Conservation (phyloP, 2,329 filamentous ascomycete genomes). For the Calycina herbarum region DNA sequence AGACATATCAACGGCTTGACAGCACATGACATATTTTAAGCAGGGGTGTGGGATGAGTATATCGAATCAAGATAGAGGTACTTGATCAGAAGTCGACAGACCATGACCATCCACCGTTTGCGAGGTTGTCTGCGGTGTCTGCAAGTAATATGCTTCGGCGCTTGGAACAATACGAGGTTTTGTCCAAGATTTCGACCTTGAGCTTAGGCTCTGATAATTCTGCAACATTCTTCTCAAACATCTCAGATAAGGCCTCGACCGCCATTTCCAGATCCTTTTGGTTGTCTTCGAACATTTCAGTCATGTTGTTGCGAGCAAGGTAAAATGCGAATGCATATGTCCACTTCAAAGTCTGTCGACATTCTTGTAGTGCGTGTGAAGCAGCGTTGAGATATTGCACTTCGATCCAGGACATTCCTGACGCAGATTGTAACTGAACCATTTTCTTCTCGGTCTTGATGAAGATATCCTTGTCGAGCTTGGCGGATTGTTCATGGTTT, state of each 20-base stretch:
- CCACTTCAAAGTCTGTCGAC: slow-evolving; percentile 98
- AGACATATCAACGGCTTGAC: background rate
- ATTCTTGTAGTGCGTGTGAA: slow-evolving; percentile 90
- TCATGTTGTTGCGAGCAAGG: slow-evolving; percentile 90
- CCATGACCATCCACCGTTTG: slow-evolving; percentile 65
- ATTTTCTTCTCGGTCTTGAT: slow-evolving; percentile 99
- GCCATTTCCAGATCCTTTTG: slow-evolving; percentile 98
- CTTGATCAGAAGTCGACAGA: slow-evolving; percentile 29
- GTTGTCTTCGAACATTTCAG: slow-evolving; percentile 97
- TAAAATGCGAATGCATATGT: slow-evolving; percentile 99
- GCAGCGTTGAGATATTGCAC: slow-evolving; percentile 95
- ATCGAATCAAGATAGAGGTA: slow-evolving; percentile 21
- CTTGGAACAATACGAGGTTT: slow-evolving; percentile 95
- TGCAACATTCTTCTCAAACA: slow-evolving; percentile 96
- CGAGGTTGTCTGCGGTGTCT: slow-evolving; percentile 90
- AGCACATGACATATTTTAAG: background rate
- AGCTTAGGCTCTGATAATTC: slow-evolving; percentile 84
- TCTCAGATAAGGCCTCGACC: slow-evolving; percentile 93
- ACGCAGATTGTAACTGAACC: slow-evolving; percentile 90
- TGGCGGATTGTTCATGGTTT: slow-evolving; percentile 97
- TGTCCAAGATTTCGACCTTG: slow-evolving; percentile 98
- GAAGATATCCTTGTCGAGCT: slow-evolving; percentile 93
- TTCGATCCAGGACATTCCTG: slow-evolving; percentile 98
- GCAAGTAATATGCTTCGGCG: slow-evolving; percentile 84
- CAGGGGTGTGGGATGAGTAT: slow-evolving; percentile 14